Evolutionary conservation across 148 eudicot species (phyloP).

Genomic region (Rhododendron molle): DNA sequence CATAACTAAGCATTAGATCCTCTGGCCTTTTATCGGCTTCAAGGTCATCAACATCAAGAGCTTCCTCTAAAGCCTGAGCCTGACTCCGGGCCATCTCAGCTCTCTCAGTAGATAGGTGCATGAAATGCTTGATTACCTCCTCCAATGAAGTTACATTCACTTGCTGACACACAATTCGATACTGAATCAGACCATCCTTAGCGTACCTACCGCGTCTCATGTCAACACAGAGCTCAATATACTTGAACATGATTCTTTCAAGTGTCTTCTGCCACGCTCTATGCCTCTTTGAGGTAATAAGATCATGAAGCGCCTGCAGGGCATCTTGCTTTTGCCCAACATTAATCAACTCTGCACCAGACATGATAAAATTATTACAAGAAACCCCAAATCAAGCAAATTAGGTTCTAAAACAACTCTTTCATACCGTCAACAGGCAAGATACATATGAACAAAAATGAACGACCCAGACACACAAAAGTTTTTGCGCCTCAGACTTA

Average conservation of each 20-base stretch:
- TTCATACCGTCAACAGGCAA: not conserved
- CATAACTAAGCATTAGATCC: slow-evolving; percentile 94
- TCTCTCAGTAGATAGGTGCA: slow-evolving; percentile 84
- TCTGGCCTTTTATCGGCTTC: slow-evolving; percentile 94
- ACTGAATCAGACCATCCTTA: slow-evolving; percentile 88
- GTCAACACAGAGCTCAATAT: slow-evolving; percentile 85
- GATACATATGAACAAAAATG: not conserved
- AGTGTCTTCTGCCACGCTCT: slow-evolving; percentile 80
- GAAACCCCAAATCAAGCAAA: not conserved
- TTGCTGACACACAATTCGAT: slow-evolving; percentile 87
- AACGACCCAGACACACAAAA: not conserved
- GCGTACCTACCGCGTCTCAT: slow-evolving; percentile 85
- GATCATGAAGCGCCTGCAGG: slow-evolving; percentile 71
- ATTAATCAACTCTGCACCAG: slow-evolving; percentile 71
- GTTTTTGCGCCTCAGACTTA: not conserved
- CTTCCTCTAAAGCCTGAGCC: slow-evolving; percentile 88
- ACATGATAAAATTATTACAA: not conserved
- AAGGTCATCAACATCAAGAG: slow-evolving; percentile 86
- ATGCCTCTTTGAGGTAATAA: slow-evolving; percentile 80
- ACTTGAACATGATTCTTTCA: slow-evolving; percentile 82
- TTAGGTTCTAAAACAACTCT: not conserved
- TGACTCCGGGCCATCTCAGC: slow-evolving; percentile 86
- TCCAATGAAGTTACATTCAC: slow-evolving; percentile 89
- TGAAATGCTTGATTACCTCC: slow-evolving; percentile 89
- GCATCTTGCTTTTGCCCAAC: slow-evolving; percentile 93